Evolutionary conservation across 192 early-diverging fungal species (phyloP).

Genomic region (Globomyces pollinis-pini): DNA sequence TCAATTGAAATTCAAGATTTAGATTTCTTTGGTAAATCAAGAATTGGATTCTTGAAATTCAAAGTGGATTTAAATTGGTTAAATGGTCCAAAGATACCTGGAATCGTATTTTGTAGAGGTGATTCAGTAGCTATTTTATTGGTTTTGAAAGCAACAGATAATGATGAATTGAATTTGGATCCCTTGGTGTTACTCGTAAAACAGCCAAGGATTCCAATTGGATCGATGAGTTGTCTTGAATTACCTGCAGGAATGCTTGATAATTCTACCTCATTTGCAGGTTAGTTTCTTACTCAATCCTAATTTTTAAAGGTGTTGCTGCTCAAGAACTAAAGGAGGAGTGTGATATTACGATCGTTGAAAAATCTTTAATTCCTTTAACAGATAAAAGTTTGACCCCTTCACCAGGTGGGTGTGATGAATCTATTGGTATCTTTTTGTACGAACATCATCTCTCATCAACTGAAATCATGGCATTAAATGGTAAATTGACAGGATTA

Average conservation of each 20-base stretch:
- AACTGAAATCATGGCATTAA: conserved; percentile 46
- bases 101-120: conserved; percentile 76
- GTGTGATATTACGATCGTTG: conserved; percentile 59
- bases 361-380: conserved; percentile 60
- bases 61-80: conserved; percentile 44
- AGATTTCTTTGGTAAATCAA: conserved; percentile 61
- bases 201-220: conserved; percentile 67
- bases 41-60: conserved; percentile 73
- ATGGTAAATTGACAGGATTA: conserved; percentile 60
- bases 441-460: conserved; percentile 48
- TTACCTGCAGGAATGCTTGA: conserved; percentile 79
- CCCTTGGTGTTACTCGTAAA: conserved; percentile 60
- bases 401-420: conserved; percentile 74
- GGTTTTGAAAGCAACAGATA: conserved; percentile 40
- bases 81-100: conserved; percentile 51
- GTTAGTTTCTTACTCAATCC: no score
- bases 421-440: conserved; percentile 64
- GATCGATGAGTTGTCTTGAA: conserved; percentile 53
- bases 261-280: conserved; percentile 24
- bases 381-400: conserved; percentile 54
- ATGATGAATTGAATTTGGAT: conserved; percentile 16
- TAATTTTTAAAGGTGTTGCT: conserved; percentile 67
- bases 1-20: conserved; percentile 59
- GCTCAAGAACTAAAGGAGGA: conserved; percentile 77
- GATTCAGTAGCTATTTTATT: conserved; percentile 65